Evolutionary conservation across 2,329 filamentous ascomycete species (phyloP).

Genomic region (Penicillium occitanis): DNA sequence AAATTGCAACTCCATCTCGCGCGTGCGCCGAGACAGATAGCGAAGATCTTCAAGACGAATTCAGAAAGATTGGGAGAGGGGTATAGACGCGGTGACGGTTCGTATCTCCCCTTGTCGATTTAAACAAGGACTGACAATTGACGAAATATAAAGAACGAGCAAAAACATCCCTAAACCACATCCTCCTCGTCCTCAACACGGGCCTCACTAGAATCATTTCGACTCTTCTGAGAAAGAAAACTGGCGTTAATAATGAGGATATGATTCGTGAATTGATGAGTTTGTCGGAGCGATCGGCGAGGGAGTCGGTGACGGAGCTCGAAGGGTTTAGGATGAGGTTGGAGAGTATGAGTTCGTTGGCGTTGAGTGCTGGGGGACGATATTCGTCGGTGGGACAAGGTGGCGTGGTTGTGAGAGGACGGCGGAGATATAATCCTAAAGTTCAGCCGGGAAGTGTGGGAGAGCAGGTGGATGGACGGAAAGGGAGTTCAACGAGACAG

Average conservation of each 20-base stretch:
- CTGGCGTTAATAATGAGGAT: not conserved
- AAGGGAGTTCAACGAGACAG: not conserved
- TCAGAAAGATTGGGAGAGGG: constrained; percentile 14
- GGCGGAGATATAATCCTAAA: not conserved
- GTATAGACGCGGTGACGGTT: constrained; percentile 18
- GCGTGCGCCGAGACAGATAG: constrained; percentile 6
- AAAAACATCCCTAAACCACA: constrained; percentile 15
- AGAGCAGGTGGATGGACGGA: not conserved
- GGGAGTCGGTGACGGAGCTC: constrained; percentile 12
- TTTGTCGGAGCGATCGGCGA: constrained; percentile 16
- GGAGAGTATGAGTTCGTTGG: constrained; percentile 14
- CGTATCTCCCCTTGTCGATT: not conserved
- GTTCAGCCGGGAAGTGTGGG: not conserved
- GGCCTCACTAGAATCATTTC: constrained; percentile 18
- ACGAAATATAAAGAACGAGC: constrained; percentile 5
- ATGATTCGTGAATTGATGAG: constrained; percentile 12
- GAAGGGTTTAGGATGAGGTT: constrained; percentile 16
- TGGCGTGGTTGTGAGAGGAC: not conserved
- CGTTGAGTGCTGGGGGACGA: not conserved
- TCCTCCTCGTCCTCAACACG: constrained; percentile 18
- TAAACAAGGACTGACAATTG: not conserved
- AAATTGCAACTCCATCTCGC: not conserved
- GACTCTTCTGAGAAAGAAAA: not conserved
- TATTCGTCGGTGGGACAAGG: not conserved
- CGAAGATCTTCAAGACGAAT: constrained; percentile 8